Base-by-base conservation (phyloP, 441 rosid species). In the Corymbia calophylla region DNA sequence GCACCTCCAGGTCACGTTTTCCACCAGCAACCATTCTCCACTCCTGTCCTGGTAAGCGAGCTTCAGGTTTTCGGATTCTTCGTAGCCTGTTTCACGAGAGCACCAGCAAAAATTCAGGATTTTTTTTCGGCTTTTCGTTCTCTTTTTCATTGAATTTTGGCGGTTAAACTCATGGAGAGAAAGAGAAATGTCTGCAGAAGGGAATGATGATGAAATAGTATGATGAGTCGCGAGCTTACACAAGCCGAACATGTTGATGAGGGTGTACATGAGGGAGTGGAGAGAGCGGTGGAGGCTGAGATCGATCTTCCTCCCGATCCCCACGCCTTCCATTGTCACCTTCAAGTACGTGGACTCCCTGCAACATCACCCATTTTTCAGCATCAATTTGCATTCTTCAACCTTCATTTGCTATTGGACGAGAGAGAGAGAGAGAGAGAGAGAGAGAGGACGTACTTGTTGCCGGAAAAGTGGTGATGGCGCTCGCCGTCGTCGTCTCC, bases 251-350 rank as follows among this genome's bases (percentile, higher is more conserved):
- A 88, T 88, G 54, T 49, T 44, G 15, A 64, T 49, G 49, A 88
- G 86, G 27, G 90, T 58, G 90, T 84, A 27, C 48, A 56, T 62
- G 77, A 88, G 87, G 18, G 87, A 53, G 48, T 62, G 90, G 31
- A 80, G 39, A 51, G 90, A 88, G 49, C 64, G 47, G 55, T 88
- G 87, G 77, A 88, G 90, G 87, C 90, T 88, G 58, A 88, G 68
- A 49, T 88, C 90, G 58, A 88, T 19, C 90, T 88, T 88, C 82
- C 90, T 88, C 31, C 87, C 90, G n/a, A 88, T 88, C 54, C 90
- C 90, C 11, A 88, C 87, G 19, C 90, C 90, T 48, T 88, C 90
- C 90, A 88, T 84, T 70, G 64, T 60, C 49, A 88, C 90, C 87
- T 88, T 88, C 90, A 88, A n/a, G 58, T 88, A 88, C 54, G 60